These are phyloP conservation scores for Phytopythium kandeliae DNA, from an alignment of 352 stramenopile genomes.

Conservation along the genomic window DNA sequence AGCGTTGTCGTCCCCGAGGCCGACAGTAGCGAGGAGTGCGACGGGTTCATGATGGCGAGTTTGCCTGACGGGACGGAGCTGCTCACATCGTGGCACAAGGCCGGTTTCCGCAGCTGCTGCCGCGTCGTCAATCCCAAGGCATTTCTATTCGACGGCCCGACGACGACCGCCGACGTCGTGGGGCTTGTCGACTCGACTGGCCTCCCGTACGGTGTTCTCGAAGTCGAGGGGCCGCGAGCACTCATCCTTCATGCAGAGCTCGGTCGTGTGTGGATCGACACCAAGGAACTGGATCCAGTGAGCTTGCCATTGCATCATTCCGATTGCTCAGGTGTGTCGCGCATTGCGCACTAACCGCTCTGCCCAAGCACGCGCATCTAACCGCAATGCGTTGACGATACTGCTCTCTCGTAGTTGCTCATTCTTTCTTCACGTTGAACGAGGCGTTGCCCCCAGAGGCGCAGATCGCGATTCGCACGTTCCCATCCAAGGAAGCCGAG, in stretches of 20 bases:
- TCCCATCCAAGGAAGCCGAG: slow-evolving; percentile 57
- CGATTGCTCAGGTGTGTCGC: slow-evolving; percentile 38
- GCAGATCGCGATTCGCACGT: slow-evolving; percentile 58
- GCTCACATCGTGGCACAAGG: slow-evolving; percentile 45
- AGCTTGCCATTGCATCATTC: slow-evolving; percentile 37
- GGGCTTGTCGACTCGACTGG: slow-evolving; percentile 25
- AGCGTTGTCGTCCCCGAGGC: slow-evolving; percentile 39
- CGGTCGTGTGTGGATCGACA: slow-evolving; percentile 52
- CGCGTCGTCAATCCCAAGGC: slow-evolving; percentile 25
- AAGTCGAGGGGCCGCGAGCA: slow-evolving; percentile 17
- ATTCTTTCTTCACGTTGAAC: slow-evolving; percentile 59
- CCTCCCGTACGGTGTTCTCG: slow-evolving; percentile 42
- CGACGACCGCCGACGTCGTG: slow-evolving; percentile 18
- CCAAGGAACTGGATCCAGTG: slow-evolving; percentile 30
- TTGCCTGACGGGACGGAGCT: slow-evolving; percentile 36
- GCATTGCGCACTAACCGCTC: neutral
- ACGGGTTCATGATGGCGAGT: slow-evolving; percentile 50
- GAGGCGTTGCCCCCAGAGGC: slow-evolving; percentile 46
- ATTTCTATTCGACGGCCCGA: slow-evolving; percentile 31
- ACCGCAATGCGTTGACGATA: slow-evolving; percentile 3
- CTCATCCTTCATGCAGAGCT: slow-evolving; percentile 41
- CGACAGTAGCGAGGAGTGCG: slow-evolving; percentile 15
- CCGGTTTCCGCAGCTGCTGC: slow-evolving; percentile 40
- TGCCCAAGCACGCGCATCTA: neutral
- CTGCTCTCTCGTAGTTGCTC: slow-evolving; percentile 13